Base-by-base conservation (phyloP, 805 yeast genomes). In the Candida morakotiae region DNA sequence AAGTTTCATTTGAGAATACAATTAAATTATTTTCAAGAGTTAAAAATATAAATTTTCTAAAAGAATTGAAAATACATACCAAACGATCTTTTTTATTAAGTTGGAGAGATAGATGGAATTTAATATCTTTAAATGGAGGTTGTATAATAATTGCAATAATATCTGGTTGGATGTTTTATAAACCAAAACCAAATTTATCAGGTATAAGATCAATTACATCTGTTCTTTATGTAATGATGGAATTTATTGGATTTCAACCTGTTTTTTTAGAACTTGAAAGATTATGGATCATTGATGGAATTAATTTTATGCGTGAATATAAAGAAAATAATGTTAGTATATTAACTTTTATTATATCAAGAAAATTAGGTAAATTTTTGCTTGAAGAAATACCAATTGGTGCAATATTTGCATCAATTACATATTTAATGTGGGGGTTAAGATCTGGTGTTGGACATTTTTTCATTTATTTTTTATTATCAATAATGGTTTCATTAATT, bases 401-500 rank as follows among this genome's bases (percentile, higher is more conserved):
- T 0, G 46, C 83, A 3, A 51, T 79, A 1, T 84, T 75, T 57
- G 70, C 85, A 0, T 48, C 71, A 0, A 74, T 83, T 13, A 73
- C 86, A 0, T 87, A 81, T 51, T 87, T 81, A 59, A 81, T 87
- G 91, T 75, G 77, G 64, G 95, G 94, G 0, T 62, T 87, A 28
- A 58, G 86, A 25, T 8, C 30, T 25, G 34, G 34, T 56, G 85
- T 26, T 1, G 52, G 40, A 5, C 35, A 32, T 24, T 67, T 71
- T 37, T 87, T 82, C 49, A 67, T 76, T 3, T 87, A 71, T 55
- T 81, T 81, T 55, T 70, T 79, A 3, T 71, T 77, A 6, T 64
- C 71, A 7, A 52, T 86, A 11, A 47, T 86, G 20, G 72, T 70
- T 14, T 80, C 79, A 38, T 60, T 79, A 43, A 67, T 69, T 33